phyloP scores from a whole-genome alignment of 2,329 filamentous ascomycete genomes.

The Septoria linicola region DNA sequence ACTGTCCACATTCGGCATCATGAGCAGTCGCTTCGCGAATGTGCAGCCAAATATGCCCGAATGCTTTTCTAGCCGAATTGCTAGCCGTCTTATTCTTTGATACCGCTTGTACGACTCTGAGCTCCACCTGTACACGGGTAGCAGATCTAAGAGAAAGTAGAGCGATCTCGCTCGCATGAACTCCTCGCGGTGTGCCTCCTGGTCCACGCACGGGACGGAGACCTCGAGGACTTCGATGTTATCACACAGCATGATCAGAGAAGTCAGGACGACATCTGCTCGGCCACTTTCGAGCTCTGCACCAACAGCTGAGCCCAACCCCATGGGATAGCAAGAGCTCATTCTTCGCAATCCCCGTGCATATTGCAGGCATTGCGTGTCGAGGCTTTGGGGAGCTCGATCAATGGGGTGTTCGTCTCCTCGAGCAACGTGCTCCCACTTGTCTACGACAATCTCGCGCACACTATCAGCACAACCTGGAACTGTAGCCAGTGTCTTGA shows the following conservation, averaged over 20 bases:
- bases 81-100: slow-evolving; percentile 4
- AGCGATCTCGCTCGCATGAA: slow-evolving; percentile 1
- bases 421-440: slow-evolving; percentile 14
- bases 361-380: slow-evolving; percentile 15
- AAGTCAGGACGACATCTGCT: slow-evolving; percentile 17
- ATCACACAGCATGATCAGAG: slow-evolving; percentile 11
- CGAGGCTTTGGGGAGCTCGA: slow-evolving; percentile 12
- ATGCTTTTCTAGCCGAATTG: slow-evolving; percentile 15
- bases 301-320: slow-evolving; percentile 12
- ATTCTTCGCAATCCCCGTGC: slow-evolving; percentile 6
- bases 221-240: slow-evolving; percentile 15
- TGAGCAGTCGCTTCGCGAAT: slow-evolving; percentile 12
- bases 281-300: slow-evolving; percentile 16
- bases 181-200: slow-evolving; percentile 5
- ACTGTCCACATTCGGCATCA: slow-evolving; percentile 4
- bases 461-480: slow-evolving; percentile 1
- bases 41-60: slow-evolving; percentile 10
- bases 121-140: slow-evolving; percentile 5
- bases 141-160: slow-evolving; percentile 11
- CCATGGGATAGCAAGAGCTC: slow-evolving; percentile 16
- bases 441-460: slow-evolving; percentile 14
- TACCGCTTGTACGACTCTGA: slow-evolving; percentile 10
- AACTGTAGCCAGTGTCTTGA: slow-evolving; percentile 10
- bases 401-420: slow-evolving; percentile 6
- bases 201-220: slow-evolving; percentile 10